Evolutionary conservation across 257 asterid species (phyloP), one percentile per base, ranked within the genome.

Genomic region (Salvia hispanica): DNA sequence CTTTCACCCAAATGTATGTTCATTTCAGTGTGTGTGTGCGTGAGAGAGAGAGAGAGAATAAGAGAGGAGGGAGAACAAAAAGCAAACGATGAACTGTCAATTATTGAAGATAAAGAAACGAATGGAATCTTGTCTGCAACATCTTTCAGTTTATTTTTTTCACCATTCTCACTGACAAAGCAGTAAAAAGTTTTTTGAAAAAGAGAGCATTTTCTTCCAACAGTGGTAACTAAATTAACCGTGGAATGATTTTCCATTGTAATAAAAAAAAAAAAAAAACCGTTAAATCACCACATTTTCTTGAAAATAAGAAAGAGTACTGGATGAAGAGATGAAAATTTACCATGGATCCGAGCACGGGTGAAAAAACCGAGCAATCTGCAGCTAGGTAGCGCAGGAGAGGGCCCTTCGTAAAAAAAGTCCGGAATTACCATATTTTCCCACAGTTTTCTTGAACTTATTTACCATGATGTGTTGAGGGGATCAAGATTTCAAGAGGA

Each of bases 391-490:
- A 34, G 54, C 54, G 15, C 16, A 14, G 54, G 25, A 47, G 54
- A 47, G 9, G 54, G 39, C 37, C 18, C 61, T 9, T 55, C 14
- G 9, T 14, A 57, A 43, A 14, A 43, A 14, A 72, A 76, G 81
- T 57, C 88, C 85, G 64, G 76, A 78, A 56, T 76, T 56, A 75
- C 73, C 88, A 86, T 82, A 71, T 78, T 73, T 82, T 86, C 88
- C 93, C 93, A 80, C 84, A 83, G 80, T 72, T 77, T 74, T 80
- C 84, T 80, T 75, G 88, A 81, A 75, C 84, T 83, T 79, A 66
- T 75, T 70, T 51, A 63, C 71, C 50, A 16, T 18, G 15, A n/a
- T 12, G 15, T 12, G 39, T 31, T 55, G 42, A 10, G 28, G 12
- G 42, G 14, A 42, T 55, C 46, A 53, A 44, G 64, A 50, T 33